phyloP scores from a whole-genome alignment of 371 early-diverging fungal genomes.

The Lichtheimia corymbifera region DNA sequence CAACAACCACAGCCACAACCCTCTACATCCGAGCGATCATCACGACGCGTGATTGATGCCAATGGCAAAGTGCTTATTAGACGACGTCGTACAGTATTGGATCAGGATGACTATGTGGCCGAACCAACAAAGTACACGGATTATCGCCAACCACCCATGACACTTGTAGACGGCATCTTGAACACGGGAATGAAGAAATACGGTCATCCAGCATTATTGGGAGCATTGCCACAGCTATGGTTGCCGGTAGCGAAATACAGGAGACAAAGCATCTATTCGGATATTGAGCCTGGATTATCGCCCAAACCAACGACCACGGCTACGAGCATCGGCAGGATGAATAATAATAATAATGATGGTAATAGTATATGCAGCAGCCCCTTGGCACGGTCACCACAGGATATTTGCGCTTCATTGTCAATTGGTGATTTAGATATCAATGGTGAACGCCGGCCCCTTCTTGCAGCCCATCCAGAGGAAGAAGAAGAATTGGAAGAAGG shows the following conservation, averaged over 20 bases:
- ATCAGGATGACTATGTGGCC: constrained; percentile 74
- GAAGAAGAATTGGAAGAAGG: constrained; percentile 27
- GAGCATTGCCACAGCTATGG: constrained; percentile 78
- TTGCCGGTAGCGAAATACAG: constrained; percentile 49
- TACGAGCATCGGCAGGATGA: background rate
- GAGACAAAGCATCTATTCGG: constrained; percentile 7
- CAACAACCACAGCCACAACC: constrained; percentile 14
- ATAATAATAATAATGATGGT: background rate
- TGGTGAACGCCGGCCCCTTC: constrained; percentile 16
- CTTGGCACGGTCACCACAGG: constrained; percentile 5
- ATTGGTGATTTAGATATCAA: constrained; percentile 8
- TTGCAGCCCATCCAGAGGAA: constrained; percentile 1
- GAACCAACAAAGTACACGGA: constrained; percentile 60
- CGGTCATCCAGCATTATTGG: constrained; percentile 71
- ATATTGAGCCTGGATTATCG: background rate
- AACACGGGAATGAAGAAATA: constrained; percentile 77
- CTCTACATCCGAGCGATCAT: background rate
- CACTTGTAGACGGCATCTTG: constrained; percentile 67
- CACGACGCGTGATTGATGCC: background rate
- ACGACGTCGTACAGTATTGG: constrained; percentile 48
- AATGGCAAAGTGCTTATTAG: constrained; percentile 6
- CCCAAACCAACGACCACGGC: background rate
- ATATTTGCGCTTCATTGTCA: constrained; percentile 9
- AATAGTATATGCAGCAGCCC: constrained; percentile 12
- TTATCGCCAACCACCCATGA: constrained; percentile 76